A percentile compares a stretch with the other conserved stretches of the same genome.
phyloP scores from a whole-genome alignment of 2,329 filamentous ascomycete species.

The Neonectria ditissima region DNA sequence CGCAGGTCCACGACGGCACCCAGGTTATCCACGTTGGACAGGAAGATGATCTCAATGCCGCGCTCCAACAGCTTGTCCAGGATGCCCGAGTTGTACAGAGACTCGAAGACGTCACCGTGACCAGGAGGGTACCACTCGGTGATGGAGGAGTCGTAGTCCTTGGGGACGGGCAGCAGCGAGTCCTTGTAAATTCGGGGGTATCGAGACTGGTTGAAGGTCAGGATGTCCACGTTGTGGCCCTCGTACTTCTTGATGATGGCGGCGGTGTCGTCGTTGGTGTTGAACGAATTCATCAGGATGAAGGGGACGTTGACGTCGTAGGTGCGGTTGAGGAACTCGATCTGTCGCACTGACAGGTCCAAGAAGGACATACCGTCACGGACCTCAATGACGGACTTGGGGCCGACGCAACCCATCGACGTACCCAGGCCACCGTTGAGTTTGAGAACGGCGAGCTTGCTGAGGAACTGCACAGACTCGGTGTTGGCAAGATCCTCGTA shows the following conservation, averaged over 20 bases:
- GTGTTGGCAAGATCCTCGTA: constrained; percentile 91
- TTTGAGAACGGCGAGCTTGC: constrained; percentile 98
- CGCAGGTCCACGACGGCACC: constrained; percentile 97
- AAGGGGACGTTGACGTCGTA: constrained; percentile 98
- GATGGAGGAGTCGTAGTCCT: constrained; percentile 86
- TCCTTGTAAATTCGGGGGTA: constrained; percentile 99
- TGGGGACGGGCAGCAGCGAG: constrained; percentile 94
- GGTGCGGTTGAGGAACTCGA: constrained; percentile 98
- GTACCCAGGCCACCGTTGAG: constrained; percentile 99
- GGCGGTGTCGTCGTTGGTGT: constrained; percentile 97
- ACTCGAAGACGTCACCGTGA: constrained; percentile 99
- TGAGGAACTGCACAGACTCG: constrained; percentile 92
- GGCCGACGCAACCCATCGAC: constrained; percentile 98
- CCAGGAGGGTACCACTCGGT: constrained; percentile 99
- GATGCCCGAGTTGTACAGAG: constrained; percentile 98
- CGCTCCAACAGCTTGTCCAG: constrained; percentile 96
- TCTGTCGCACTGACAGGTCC: constrained; percentile 97
- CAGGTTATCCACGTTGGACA: constrained; percentile 99
- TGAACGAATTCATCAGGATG: constrained; percentile 99
- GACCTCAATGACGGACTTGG: constrained; percentile 99
- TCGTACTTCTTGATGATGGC: constrained; percentile 99
- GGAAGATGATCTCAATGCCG: constrained; percentile 97
- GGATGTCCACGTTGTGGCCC: constrained; percentile 98
- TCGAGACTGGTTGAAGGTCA: constrained; percentile 99
- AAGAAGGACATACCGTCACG: constrained; percentile 99